Conservation (phyloP, 148 eudicot genomes). For the Camellia granthamiana region DNA sequence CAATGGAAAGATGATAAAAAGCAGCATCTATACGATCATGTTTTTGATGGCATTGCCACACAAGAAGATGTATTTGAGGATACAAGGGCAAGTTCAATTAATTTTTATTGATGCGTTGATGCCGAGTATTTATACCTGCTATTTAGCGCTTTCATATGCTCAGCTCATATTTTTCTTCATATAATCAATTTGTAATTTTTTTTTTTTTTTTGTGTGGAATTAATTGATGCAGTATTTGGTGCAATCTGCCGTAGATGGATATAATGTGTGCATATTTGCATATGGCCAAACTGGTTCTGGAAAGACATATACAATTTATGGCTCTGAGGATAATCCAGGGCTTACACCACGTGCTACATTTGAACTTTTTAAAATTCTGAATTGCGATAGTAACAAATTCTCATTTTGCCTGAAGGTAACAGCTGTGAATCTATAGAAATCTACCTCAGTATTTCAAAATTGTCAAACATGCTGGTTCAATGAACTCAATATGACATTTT, state of each 20-base stretch:
- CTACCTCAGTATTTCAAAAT: neutral
- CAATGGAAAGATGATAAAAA: slow-evolving; percentile 88
- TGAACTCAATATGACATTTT: neutral
- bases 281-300: slow-evolving; percentile 99
- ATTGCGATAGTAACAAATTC: slow-evolving; percentile 66
- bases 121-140: neutral
- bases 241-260: slow-evolving; percentile 97
- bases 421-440: neutral
- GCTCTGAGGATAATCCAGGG: slow-evolving; percentile 69
- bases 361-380: slow-evolving; percentile 80
- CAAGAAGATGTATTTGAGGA: slow-evolving; percentile 96
- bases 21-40: slow-evolving; percentile 89
- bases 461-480: neutral
- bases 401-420: slow-evolving; percentile 85
- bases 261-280: slow-evolving; percentile 95
- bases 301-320: slow-evolving; percentile 93
- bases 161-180: neutral
- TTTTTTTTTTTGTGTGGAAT: neutral
- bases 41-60: slow-evolving; percentile 76
- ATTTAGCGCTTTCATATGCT: neutral
- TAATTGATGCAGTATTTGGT: slow-evolving; percentile 72
- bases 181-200: neutral
- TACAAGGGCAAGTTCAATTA: slow-evolving; percentile 60
- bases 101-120: neutral
- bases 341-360: slow-evolving; percentile 88